phyloP scores from a whole-genome alignment of 176 grass and related monocot species.

The Eragrostis curvula region DNA sequence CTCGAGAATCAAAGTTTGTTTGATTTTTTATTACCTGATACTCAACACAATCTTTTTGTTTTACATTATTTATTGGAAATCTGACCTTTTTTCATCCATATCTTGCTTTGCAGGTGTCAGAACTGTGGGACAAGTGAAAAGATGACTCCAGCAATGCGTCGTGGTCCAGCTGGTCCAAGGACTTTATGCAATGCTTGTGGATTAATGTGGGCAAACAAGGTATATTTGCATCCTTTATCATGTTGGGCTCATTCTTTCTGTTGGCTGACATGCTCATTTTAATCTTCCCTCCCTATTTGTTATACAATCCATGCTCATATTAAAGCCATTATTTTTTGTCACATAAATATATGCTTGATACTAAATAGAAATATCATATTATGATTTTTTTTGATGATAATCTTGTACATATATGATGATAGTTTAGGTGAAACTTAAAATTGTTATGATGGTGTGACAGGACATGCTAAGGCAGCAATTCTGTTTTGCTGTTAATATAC shows the following conservation, averaged over 20 bases:
- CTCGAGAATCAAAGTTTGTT: conserved; percentile 74
- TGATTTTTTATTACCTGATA: conserved; percentile 28
- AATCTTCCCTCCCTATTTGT: no score
- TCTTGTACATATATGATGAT: not conserved
- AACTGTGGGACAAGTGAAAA: conserved; percentile 91
- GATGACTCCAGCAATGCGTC: conserved; percentile 88
- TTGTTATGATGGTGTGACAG: conserved; percentile 30
- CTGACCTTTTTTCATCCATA: not conserved
- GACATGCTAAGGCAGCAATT: conserved; percentile 16
- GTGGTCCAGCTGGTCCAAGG: conserved; percentile 93
- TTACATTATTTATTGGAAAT: conserved; percentile 42
- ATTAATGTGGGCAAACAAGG: conserved; percentile 98
- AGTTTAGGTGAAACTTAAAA: conserved; percentile 12
- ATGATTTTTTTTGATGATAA: not conserved
- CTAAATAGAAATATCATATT: no score
- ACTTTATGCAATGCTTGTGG: conserved; percentile 95
- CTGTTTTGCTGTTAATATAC: conserved; percentile 31
- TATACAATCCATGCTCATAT: no score
- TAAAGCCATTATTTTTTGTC: not conserved
- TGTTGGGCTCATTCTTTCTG: conserved; percentile 5
- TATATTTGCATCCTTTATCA: conserved; percentile 17
- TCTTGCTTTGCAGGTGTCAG: conserved; percentile 66
- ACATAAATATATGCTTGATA: not conserved
- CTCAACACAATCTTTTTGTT: conserved; percentile 27
- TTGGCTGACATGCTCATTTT: no score